A percentile compares a stretch with the other conserved stretches of the same genome.
Conservation (phyloP, 2,329 filamentous ascomycete species). For the Colletotrichum sp. region DNA sequence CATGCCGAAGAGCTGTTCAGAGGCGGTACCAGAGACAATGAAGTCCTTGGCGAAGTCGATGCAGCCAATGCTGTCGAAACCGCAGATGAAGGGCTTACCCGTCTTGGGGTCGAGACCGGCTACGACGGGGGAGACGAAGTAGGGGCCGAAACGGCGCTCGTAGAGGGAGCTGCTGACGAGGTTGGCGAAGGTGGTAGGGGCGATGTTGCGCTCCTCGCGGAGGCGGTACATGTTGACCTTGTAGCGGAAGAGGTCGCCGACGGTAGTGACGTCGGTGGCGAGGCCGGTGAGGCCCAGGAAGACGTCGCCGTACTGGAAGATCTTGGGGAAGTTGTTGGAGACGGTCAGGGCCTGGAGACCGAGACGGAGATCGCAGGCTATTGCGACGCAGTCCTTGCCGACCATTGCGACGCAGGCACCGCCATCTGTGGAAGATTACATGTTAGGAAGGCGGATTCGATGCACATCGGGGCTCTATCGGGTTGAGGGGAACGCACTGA, state of each 20-base stretch:
- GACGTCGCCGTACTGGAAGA: constrained; percentile 96
- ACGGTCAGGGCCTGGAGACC: constrained; percentile 96
- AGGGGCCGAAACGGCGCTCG: constrained; percentile 94
- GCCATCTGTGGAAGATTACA: constrained; percentile 60
- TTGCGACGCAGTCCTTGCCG: constrained; percentile 99
- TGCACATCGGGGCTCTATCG: background rate
- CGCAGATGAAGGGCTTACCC: constrained; percentile 95
- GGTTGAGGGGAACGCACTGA: constrained; percentile 68
- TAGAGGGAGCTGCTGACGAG: constrained; percentile 90
- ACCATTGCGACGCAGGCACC: constrained; percentile 98
- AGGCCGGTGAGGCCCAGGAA: constrained; percentile 96
- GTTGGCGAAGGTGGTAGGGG: constrained; percentile 94
- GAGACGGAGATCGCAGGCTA: constrained; percentile 97
- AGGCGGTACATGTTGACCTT: constrained; percentile 99
- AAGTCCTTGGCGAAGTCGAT: constrained; percentile 99
- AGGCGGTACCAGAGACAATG: constrained; percentile 95
- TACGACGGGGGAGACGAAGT: constrained; percentile 93
- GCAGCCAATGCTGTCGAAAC: constrained; percentile 98
- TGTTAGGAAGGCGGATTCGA: constrained; percentile 23
- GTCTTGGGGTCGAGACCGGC: constrained; percentile 95
- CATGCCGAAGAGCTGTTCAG: constrained; percentile 97
- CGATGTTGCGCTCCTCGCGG: constrained; percentile 96
- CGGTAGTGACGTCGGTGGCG: constrained; percentile 92
- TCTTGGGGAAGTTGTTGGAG: constrained; percentile 99
- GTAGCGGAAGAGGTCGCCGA: constrained; percentile 97